Evolutionary conservation across 139 green algal genomes (phyloP).

Genomic region (Volvox reticuliferus): DNA sequence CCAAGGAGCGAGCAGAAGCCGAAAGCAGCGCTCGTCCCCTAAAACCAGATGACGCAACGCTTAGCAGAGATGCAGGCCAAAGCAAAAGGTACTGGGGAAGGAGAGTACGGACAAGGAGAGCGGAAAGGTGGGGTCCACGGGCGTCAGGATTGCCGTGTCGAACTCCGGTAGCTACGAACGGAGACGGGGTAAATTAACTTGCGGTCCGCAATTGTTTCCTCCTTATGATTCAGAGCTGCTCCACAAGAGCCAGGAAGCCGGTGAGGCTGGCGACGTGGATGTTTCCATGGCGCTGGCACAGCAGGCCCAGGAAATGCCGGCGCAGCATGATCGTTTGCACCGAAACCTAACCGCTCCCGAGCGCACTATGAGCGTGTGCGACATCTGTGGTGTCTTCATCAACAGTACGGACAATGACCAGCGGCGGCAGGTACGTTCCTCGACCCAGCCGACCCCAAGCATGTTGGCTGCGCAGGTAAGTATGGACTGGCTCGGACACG

Average conservation of each 20-base stretch:
- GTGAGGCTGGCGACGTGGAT: conserved; percentile 87
- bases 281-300: conserved; percentile 72
- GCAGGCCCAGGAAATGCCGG: conserved; percentile 73
- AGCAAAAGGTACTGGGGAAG: conserved; percentile 55
- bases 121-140: background rate
- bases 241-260: conserved; percentile 69
- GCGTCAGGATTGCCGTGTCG: no score
- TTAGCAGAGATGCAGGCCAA: conserved; percentile 74
- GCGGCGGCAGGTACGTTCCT: conserved; percentile 63
- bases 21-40: conserved; percentile 73
- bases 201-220: background rate
- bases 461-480: conserved; percentile 37
- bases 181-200: no score
- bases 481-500: background rate
- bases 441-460: conserved; percentile 2
- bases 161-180: no score
- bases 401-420: conserved; percentile 89
- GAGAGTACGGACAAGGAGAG: background rate
- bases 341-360: conserved; percentile 75
- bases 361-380: conserved; percentile 83
- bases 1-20: conserved; percentile 81
- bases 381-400: conserved; percentile 93
- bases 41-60: conserved; percentile 69
- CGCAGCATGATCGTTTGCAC: conserved; percentile 76
- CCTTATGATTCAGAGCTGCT: conserved; percentile 62